Base-by-base conservation (phyloP, 208 protist species). In the Leptomonas pyrrhocoris region DNA sequence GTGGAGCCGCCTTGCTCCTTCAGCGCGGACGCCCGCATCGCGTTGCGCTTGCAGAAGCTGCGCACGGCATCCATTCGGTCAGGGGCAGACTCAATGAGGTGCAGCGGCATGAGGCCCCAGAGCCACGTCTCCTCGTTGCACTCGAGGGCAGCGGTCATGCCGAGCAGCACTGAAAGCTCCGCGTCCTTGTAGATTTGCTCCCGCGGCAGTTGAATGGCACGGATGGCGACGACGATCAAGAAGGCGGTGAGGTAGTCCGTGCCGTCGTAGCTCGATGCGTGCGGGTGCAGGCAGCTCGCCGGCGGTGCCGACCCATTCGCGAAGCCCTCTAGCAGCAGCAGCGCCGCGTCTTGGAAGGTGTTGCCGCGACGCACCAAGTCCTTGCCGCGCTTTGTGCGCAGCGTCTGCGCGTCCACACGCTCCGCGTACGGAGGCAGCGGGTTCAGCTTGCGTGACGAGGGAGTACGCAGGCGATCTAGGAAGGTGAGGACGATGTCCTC, bases 191-290 rank as follows among this genome's bases (percentile, higher is more conserved):
- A 97, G 15, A 28, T n/a, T 15, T 64, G 68, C 36, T 74, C 75
- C 0, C 88, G 77, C 15, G 77, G 60, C 42, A 95, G 58, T 38
- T 73, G 59, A 12, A 94, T 23, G 3, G 89, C 66, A 16, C 92
- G 87, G n/a, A 92, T 49, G 5, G 65, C 68, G 7, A 73, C 48
- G 13, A 92, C 48, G 55, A 95, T 89, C 21, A 95, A 45, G 48
- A 97, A 93, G 5, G 92, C 86, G n/a, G 79, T 81, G 42, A 93
- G 57, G 64, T 90, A 94, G 54, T 94, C 89, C 11, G 83, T 81
- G 46, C 83, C 80, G 42, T 74, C 87, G 80, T 97, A 97, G 77
- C 85, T 94, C 6, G 90, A 95, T 0, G 89, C 85, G 69, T 94
- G 88, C 30, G 92, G 89, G 74, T 95, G 92, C 36, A 97, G 81